A percentile compares a stretch with the other conserved stretches of the same genome.
phyloP scores from a whole-genome alignment of 305 asterid species.

The Fraxinus platypoda region DNA sequence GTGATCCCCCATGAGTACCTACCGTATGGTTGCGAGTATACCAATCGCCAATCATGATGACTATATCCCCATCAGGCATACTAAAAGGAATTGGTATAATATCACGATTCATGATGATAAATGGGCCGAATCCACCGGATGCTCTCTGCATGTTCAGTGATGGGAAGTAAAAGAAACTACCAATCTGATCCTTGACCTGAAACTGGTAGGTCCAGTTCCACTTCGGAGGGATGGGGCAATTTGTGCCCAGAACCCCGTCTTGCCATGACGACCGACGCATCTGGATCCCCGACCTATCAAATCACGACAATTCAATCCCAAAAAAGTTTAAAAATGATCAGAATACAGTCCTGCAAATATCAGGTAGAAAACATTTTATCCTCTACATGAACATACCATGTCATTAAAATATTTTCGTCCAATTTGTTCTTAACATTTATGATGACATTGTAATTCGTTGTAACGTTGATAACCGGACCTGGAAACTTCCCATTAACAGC shows the following conservation, averaged over 20 bases:
- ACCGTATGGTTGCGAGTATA: constrained; percentile 75
- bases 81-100: constrained; percentile 67
- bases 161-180: constrained; percentile 85
- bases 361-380: not conserved
- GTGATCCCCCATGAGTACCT: constrained; percentile 18
- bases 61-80: constrained; percentile 78
- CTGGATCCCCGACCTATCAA: constrained; percentile 80
- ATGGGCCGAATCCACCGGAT: constrained; percentile 84
- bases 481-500: constrained; percentile 87
- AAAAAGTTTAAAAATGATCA: not conserved
- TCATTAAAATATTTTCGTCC: constrained; percentile 74
- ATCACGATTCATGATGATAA: constrained; percentile 59
- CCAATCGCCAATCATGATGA: constrained; percentile 91
- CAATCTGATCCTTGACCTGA: constrained; percentile 97
- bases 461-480: constrained; percentile 76
- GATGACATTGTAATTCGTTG: constrained; percentile 82
- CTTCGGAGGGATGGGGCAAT: constrained; percentile 72
- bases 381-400: constrained; percentile 52
- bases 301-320: not conserved
- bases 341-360: not conserved
- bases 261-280: constrained; percentile 93
- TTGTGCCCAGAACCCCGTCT: constrained; percentile 89
- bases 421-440: constrained; percentile 75
- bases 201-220: constrained; percentile 96
- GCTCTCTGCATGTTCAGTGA: constrained; percentile 89